A percentile compares a stretch with the other conserved stretches of the same genome.
Evolutionary conservation across 2,329 filamentous ascomycete genomes (phyloP).

Genomic region (Colletotrichum zoysiae): DNA sequence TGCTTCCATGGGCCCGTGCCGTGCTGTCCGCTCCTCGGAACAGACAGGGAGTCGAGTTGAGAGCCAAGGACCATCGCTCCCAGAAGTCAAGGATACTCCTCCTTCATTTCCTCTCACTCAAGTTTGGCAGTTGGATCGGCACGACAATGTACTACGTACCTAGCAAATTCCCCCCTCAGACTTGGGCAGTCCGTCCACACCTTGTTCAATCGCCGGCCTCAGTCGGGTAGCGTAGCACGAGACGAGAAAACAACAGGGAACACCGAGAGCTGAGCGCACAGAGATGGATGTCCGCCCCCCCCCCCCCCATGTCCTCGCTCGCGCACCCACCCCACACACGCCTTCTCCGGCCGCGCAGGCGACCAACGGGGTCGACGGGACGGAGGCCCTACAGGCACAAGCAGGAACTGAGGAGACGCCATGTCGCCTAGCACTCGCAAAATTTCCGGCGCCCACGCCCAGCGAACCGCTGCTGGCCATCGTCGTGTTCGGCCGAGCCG

Average conservation of each 20-base stretch:
- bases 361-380: constrained; percentile 17
- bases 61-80: background rate
- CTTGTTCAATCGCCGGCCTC: constrained; percentile 1
- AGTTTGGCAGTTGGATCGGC: constrained; percentile 13
- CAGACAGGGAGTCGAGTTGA: background rate
- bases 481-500: constrained; percentile 19
- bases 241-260: constrained; percentile 9
- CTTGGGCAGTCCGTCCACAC: background rate
- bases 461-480: constrained; percentile 1
- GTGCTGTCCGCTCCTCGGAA: background rate
- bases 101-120: background rate
- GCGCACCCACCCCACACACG: constrained; percentile 7
- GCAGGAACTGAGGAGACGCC: constrained; percentile 29
- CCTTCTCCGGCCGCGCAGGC: constrained; percentile 18
- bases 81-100: background rate
- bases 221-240: constrained; percentile 6
- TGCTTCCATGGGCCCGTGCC: constrained; percentile 10
- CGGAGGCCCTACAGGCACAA: constrained; percentile 22
- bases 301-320: constrained; percentile 30
- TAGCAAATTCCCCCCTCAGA: background rate
- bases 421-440: constrained; percentile 31
- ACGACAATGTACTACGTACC: background rate
- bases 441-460: constrained; percentile 35
- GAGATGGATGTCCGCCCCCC: constrained; percentile 10
- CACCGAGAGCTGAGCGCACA: constrained; percentile 14